Evolutionary conservation across 2,329 filamentous ascomycete species (phyloP).

Genomic region (Fonsecaea pugnacius): DNA sequence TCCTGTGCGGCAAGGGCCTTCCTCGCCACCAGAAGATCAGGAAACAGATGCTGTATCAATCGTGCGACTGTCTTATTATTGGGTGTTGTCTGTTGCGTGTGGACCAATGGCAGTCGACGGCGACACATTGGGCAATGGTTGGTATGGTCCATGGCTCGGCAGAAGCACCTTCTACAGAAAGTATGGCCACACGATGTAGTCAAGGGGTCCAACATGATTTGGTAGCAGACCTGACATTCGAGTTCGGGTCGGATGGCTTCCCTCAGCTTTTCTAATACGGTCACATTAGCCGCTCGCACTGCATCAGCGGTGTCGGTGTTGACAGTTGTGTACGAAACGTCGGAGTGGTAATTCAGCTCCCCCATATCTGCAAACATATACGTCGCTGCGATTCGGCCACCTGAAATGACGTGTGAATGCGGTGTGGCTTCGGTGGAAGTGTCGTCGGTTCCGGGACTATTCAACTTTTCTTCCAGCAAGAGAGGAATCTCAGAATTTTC

Average conservation of each 20-base stretch:
- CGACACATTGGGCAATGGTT: constrained; percentile 81
- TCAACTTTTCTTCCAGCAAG: constrained; percentile 49
- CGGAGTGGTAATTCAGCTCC: constrained; percentile 60
- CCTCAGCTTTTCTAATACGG: constrained; percentile 62
- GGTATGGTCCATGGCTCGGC: constrained; percentile 75
- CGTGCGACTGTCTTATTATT: constrained; percentile 67
- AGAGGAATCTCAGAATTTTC: constrained; percentile 43
- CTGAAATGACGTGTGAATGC: constrained; percentile 50
- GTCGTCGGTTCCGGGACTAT: constrained; percentile 42
- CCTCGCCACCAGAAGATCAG: constrained; percentile 65
- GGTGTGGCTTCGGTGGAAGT: constrained; percentile 37
- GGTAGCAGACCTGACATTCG: constrained; percentile 88
- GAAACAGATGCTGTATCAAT: constrained; percentile 71
- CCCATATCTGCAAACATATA: constrained; percentile 69
- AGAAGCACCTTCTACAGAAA: constrained; percentile 80
- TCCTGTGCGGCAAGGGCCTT: constrained; percentile 63
- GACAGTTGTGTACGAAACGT: constrained; percentile 56
- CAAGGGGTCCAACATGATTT: constrained; percentile 76
- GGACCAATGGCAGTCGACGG: constrained; percentile 61
- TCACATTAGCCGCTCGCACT: constrained; percentile 51
- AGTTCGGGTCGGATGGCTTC: constrained; percentile 69
- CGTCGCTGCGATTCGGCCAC: constrained; percentile 67
- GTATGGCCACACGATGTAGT: constrained; percentile 89
- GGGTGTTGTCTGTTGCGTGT: constrained; percentile 55
- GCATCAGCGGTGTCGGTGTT: constrained; percentile 30